These are phyloP conservation scores for Camellia japonica DNA, from an alignment of 148 eudicot genomes.

Conservation along the genomic window DNA sequence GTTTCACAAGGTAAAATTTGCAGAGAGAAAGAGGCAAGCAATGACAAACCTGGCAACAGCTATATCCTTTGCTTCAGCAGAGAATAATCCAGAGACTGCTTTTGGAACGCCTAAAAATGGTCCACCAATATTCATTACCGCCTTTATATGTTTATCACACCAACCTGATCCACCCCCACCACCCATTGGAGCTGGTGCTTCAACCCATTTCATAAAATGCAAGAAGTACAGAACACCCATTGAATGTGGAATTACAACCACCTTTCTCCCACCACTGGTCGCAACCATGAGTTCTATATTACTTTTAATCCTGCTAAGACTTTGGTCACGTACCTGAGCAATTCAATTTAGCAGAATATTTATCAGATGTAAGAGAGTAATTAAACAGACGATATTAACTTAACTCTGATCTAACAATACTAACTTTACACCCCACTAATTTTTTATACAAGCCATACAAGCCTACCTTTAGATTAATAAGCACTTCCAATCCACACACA, in stretches of 20 bases:
- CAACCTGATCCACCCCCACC: slow-evolving; percentile 95
- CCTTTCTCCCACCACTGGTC: slow-evolving; percentile 82
- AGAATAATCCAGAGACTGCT: slow-evolving; percentile 75
- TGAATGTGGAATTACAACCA: slow-evolving; percentile 90
- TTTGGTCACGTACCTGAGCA: slow-evolving; percentile 80
- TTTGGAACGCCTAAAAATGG: slow-evolving; percentile 95
- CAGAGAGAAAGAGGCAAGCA: neutral
- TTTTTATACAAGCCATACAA: neutral
- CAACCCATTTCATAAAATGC: slow-evolving; percentile 99
- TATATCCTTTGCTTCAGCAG: slow-evolving; percentile 94
- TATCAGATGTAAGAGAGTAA: slow-evolving; percentile 4
- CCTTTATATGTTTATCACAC: slow-evolving; percentile 87
- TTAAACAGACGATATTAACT: neutral
- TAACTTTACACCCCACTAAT: neutral
- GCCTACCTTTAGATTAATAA: neutral
- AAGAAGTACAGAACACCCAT: slow-evolving; percentile 94
- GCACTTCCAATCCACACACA: neutral
- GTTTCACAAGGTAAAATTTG: neutral
- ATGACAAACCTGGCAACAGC: slow-evolving; percentile 81
- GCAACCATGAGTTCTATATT: slow-evolving; percentile 94
- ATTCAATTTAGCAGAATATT: slow-evolving; percentile 20
- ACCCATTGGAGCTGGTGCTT: slow-evolving; percentile 97
- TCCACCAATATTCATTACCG: slow-evolving; percentile 95
- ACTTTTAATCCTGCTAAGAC: slow-evolving; percentile 84
- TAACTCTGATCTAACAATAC: neutral